Conservation (phyloP, 2,329 filamentous ascomycete species). For the Colletotrichum liriopes region DNA sequence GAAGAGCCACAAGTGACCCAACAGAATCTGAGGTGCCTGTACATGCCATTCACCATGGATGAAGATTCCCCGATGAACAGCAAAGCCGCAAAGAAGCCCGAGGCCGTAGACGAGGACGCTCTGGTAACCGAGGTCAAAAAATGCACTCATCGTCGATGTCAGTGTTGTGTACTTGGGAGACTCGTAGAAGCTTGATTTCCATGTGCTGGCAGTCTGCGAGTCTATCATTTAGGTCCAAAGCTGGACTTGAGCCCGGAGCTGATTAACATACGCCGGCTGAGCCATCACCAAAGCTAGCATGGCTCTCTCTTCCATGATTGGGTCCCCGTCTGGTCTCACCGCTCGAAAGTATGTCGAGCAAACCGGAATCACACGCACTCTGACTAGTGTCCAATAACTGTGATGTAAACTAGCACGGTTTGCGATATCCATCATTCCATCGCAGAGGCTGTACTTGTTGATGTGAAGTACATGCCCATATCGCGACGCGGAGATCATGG, state of each 20-base stretch:
- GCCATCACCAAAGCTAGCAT: constrained; percentile 5
- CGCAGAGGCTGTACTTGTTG: constrained; percentile 13
- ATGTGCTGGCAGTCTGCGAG: constrained; percentile 4
- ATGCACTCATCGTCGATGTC: constrained; percentile 26
- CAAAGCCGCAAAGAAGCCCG: constrained; percentile 36
- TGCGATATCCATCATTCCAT: background rate
- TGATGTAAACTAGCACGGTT: constrained; percentile 24
- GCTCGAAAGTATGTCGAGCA: constrained; percentile 3
- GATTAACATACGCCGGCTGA: constrained; percentile 17
- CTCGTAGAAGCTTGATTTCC: background rate
- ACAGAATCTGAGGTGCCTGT: constrained; percentile 44
- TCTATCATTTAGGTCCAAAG: constrained; percentile 11
- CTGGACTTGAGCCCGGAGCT: background rate
- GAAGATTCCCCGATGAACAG: constrained; percentile 44
- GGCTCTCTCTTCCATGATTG: constrained; percentile 9
- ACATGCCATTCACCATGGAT: constrained; percentile 49
- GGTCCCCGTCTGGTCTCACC: constrained; percentile 24
- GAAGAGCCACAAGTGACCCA: constrained; percentile 39
- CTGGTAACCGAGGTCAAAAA: constrained; percentile 9
- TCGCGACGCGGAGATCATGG: constrained; percentile 28
- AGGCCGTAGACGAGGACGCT: constrained; percentile 20
- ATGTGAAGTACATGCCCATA: constrained; percentile 24
- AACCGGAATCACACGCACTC: constrained; percentile 7
- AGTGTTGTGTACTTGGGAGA: constrained; percentile 13
- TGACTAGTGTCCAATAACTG: constrained; percentile 34